Percentiles rank a stretch among this genome's conserved stretches.
These are phyloP conservation scores for Vaccinium macrocarpon DNA, from an alignment of 148 eudicot species.

Conservation along the genomic window DNA sequence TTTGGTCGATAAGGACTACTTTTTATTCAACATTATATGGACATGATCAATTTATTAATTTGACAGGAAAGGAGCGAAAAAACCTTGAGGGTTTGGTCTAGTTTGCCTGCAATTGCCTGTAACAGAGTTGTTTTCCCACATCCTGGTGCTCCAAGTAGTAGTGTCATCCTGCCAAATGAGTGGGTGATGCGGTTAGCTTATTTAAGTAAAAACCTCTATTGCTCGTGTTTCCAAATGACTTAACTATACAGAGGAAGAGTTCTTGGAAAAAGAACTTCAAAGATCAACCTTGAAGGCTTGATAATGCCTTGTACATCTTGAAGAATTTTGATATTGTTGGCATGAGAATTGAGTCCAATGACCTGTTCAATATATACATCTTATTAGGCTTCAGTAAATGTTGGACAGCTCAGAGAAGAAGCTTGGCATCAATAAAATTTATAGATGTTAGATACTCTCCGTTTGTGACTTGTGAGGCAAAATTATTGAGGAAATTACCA, in stretches of 20 bases:
- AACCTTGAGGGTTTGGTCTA: constrained; percentile 56
- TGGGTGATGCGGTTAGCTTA: neutral
- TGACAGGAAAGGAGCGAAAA: neutral
- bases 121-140: constrained; percentile 79
- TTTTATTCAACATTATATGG: neutral
- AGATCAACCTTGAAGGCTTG: constrained; percentile 63
- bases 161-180: constrained; percentile 46
- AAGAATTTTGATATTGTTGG: constrained; percentile 9
- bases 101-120: constrained; percentile 73
- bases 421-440: neutral
- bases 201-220: neutral
- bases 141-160: constrained; percentile 12
- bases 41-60: neutral
- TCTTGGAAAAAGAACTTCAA: neutral
- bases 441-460: neutral
- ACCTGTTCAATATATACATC: neutral
- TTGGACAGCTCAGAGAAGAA: neutral
- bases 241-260: neutral
- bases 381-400: neutral
- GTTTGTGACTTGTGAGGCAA: neutral
- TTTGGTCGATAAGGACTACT: neutral
- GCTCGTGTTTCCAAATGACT: neutral
- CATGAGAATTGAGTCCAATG: neutral
- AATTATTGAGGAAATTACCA: no score
- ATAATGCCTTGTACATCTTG: constrained; percentile 64